phyloP scores from a whole-genome alignment of 2,329 filamentous ascomycete species.

The Fusarium sp. region DNA sequence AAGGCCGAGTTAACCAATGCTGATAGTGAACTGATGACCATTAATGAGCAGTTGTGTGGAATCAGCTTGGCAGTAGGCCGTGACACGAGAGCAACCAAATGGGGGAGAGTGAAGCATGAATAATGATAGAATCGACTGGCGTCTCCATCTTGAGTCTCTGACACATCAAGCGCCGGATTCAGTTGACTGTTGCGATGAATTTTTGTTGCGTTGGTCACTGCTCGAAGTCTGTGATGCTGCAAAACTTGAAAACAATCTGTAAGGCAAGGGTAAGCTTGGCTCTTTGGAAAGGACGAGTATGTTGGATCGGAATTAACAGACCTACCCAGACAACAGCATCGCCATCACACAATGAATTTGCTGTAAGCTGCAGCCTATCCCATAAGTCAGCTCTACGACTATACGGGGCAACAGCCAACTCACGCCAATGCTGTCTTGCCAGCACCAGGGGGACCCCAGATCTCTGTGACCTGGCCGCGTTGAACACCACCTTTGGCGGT shows the following conservation, averaged over 20 bases:
- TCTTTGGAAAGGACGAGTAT: neutral
- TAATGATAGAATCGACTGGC: slow-evolving; percentile 57
- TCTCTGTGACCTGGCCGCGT: slow-evolving; percentile 82
- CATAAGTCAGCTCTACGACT: slow-evolving; percentile 16
- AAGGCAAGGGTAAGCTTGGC: slow-evolving; percentile 6
- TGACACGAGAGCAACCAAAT: slow-evolving; percentile 78
- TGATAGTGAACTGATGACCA: slow-evolving; percentile 83
- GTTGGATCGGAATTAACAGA: slow-evolving; percentile 54
- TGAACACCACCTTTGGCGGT: slow-evolving; percentile 65
- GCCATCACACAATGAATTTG: slow-evolving; percentile 68
- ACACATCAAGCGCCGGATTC: slow-evolving; percentile 7
- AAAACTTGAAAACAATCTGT: slow-evolving; percentile 60
- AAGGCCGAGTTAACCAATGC: slow-evolving; percentile 81
- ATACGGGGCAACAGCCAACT: slow-evolving; percentile 43
- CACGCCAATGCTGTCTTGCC: slow-evolving; percentile 89
- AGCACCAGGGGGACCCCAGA: slow-evolving; percentile 86
- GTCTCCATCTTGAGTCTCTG: slow-evolving; percentile 29
- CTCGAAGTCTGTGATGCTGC: slow-evolving; percentile 41
- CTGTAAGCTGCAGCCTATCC: slow-evolving; percentile 75
- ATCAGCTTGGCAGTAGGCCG: slow-evolving; percentile 72
- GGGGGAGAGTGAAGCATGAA: slow-evolving; percentile 68
- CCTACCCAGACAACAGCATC: slow-evolving; percentile 83
- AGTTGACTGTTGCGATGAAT: slow-evolving; percentile 2
- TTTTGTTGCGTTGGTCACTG: slow-evolving; percentile 37
- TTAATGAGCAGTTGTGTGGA: slow-evolving; percentile 68